These are phyloP conservation scores for Paecilomyces fulvus DNA, from an alignment of 2,329 filamentous ascomycete genomes.

Conservation along the genomic window DNA sequence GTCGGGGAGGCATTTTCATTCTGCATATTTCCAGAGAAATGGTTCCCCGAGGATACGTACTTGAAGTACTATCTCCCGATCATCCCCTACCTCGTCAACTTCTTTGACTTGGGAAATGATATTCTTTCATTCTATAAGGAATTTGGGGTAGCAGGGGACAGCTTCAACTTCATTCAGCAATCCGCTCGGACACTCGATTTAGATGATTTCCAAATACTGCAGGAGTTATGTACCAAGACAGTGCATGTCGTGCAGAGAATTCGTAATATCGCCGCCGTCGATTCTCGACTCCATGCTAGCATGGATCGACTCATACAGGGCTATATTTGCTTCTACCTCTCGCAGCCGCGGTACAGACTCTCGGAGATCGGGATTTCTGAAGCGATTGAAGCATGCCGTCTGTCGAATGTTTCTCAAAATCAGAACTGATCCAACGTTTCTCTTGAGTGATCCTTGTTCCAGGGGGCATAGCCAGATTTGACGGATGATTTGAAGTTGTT, in stretches of 20 bases:
- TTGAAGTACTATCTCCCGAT: conserved; percentile 1
- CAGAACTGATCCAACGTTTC: too few relatives aligned
- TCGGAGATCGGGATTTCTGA: conserved; percentile 1
- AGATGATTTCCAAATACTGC: conserved; percentile 1
- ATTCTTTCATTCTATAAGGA: conserved; percentile 5
- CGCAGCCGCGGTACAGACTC: conserved; percentile 1
- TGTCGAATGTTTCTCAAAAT: too few relatives aligned
- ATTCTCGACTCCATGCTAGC: neutral
- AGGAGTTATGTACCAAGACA: neutral
- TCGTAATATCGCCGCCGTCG: too few relatives aligned
- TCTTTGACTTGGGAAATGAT: conserved; percentile 3
- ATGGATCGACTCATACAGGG: conserved; percentile 1
- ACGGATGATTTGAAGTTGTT: too few relatives aligned
- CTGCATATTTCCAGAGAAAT: conserved; percentile 2
- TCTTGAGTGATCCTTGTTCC: too few relatives aligned
- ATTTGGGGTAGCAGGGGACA: neutral
- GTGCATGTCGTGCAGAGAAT: neutral
- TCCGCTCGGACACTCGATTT: neutral
- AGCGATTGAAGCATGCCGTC: too few relatives aligned
- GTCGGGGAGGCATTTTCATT: conserved; percentile 2
- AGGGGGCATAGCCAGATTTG: too few relatives aligned
- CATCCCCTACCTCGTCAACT: conserved; percentile 2
- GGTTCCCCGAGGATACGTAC: neutral
- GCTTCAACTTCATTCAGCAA: neutral
- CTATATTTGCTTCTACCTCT: conserved; percentile 2